Base-by-base conservation (phyloP, 2,329 filamentous ascomycete genomes). In the Fusarium tupiense region DNA sequence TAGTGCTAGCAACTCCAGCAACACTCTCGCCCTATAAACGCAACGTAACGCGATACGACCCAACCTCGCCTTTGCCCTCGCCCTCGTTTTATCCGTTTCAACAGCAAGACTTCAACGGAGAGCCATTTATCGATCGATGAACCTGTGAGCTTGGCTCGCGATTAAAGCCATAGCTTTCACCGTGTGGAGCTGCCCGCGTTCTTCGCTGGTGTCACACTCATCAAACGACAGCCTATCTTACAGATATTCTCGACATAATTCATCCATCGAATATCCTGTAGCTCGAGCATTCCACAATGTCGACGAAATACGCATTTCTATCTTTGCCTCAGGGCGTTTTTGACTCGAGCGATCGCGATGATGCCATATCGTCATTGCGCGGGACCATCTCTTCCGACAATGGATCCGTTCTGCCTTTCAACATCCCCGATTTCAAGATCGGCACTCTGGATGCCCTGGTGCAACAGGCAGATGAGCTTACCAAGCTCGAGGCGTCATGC, bases 361-460 rank as follows among this genome's bases (percentile, higher is more conserved):
- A 97, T 83, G 94, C 96, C 74, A 87, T 98, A 76, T 89, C 91
- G 54, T 90, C 94, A 52, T 85, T 99, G 71, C 90, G 91, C 76
- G 86, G 91, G 64, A 94, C 92, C 47, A 88, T 98, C 63, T 87
- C 90, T 57, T 85, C 90, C 65, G 94, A 97, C 78, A 91, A 93
- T 82, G 94, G 93, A 81, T 90, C 89, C 60, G 92, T 94, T 52
- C 86, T 91, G 59, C 91, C 91, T 6, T 98, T 98, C 81, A 86
- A 90, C 64, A 93, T 98, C 73, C 96, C 96, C 26, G 92, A 95
- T 75, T 98, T 99, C 89, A 99, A 98, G 87, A 97, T 99, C 82
- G 96, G 96, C 67, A 98, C 96, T 1, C 89, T 99, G 43, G 96
- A 99, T 85, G 94, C 93, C 44, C 88, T 99, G 66, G 95, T 99